phyloP scores from a whole-genome alignment of 2,329 filamentous ascomycete genomes.

The Diaporthe caulivora region DNA sequence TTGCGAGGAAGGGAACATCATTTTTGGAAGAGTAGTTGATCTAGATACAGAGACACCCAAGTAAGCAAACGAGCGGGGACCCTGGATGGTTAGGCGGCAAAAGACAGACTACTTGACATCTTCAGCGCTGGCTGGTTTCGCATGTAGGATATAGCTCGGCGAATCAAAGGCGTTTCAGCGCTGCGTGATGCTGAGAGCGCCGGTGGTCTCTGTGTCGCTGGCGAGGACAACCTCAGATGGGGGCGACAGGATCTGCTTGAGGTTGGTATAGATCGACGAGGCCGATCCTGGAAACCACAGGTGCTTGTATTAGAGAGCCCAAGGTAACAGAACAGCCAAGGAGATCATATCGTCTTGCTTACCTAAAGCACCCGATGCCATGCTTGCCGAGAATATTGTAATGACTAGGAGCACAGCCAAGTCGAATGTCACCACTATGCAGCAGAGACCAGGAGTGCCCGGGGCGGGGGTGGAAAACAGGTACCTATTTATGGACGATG shows the following conservation, averaged over 20 bases:
- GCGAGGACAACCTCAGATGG: background rate
- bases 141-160: background rate
- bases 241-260: background rate
- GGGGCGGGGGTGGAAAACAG: too few relatives aligned
- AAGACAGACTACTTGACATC: background rate
- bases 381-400: background rate
- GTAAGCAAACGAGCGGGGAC: background rate
- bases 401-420: background rate
- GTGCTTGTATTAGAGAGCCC: background rate
- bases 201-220: background rate
- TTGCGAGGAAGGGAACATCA: background rate
- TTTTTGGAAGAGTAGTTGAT: background rate
- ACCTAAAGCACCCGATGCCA: background rate
- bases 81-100: background rate
- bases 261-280: background rate
- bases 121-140: background rate
- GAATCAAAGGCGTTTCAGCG: background rate
- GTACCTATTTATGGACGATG: too few relatives aligned
- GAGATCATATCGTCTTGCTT: background rate
- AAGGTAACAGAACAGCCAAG: background rate
- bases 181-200: slow-evolving; percentile 3
- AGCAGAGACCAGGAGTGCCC: too few relatives aligned
- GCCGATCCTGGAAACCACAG: background rate
- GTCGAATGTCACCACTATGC: background rate
- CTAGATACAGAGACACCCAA: too few relatives aligned